These are phyloP conservation scores for Morella rubra DNA, from an alignment of 306 rosid genomes.

Conservation along the genomic window DNA sequence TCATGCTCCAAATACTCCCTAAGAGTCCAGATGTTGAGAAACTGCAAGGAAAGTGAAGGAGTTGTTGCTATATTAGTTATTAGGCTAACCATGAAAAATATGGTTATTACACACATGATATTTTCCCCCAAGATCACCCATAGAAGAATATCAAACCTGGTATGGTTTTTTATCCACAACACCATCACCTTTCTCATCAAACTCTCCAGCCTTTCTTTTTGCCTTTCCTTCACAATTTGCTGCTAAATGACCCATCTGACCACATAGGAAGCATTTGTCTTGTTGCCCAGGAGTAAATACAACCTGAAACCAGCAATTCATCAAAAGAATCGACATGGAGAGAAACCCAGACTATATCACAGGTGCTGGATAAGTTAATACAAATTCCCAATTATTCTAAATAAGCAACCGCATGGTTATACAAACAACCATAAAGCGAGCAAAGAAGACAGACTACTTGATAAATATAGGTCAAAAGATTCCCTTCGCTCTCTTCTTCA, in stretches of 20 bases:
- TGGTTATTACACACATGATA: neutral
- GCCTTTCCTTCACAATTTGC: slow-evolving; percentile 86
- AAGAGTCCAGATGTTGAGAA: slow-evolving; percentile 90
- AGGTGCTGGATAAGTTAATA: slow-evolving; percentile 4
- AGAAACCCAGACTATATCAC: slow-evolving; percentile 18
- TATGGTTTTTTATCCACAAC: slow-evolving; percentile 72
- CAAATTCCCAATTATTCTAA: neutral
- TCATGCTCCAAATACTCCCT: slow-evolving; percentile 92
- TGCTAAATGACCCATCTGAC: slow-evolving; percentile 93
- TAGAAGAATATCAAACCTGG: slow-evolving; percentile 54
- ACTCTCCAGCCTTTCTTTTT: slow-evolving; percentile 82
- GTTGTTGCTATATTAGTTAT: neutral
- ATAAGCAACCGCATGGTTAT: neutral
- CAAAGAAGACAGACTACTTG: neutral
- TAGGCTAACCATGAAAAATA: neutral
- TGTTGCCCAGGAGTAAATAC: slow-evolving; percentile 90
- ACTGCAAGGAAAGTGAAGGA: slow-evolving; percentile 44
- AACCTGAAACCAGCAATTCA: slow-evolving; percentile 50
- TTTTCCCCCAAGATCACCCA: neutral
- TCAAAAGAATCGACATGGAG: slow-evolving; percentile 21
- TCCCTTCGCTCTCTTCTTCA: neutral
- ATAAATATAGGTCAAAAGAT: neutral
- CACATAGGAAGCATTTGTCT: slow-evolving; percentile 94
- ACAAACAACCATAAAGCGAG: neutral
- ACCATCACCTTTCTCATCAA: slow-evolving; percentile 74